Conservation (phyloP, 345 rosid genomes). For the Pistacia atlantica region DNA sequence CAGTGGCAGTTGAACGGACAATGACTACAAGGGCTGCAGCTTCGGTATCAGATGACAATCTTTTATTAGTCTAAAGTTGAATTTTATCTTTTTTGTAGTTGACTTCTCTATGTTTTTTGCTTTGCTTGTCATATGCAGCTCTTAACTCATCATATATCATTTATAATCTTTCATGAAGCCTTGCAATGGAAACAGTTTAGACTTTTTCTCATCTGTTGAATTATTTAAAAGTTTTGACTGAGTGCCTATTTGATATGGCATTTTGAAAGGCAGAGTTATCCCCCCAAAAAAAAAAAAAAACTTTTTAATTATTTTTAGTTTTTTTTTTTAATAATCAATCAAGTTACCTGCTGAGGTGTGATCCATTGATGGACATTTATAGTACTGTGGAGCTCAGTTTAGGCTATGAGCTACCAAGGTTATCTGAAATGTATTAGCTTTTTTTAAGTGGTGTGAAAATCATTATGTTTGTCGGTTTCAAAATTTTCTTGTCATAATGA, state of each 20-base stretch:
- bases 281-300: no score
- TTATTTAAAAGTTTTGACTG: not conserved
- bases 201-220: not conserved
- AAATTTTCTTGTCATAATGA: no score
- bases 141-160: not conserved
- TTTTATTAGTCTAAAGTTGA: not conserved
- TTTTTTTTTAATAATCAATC: no score
- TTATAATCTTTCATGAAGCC: conserved; percentile 2
- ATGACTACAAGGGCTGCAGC: conserved; percentile 99
- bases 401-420: no score
- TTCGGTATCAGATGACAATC: conserved; percentile 55
- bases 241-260: not conserved
- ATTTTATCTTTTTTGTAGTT: not conserved
- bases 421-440: no score
- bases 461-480: no score
- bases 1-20: conserved; percentile 96
- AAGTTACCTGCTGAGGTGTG: no score
- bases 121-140: not conserved
- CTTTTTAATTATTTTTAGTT: no score
- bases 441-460: no score
- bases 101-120: not conserved
- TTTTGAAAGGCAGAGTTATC: not conserved
- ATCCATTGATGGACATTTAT: no score
- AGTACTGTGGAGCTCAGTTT: no score
- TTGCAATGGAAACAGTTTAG: not conserved